Evolutionary conservation across 192 early-diverging fungal genomes (phyloP).

Genomic region (Dispira simplex): DNA sequence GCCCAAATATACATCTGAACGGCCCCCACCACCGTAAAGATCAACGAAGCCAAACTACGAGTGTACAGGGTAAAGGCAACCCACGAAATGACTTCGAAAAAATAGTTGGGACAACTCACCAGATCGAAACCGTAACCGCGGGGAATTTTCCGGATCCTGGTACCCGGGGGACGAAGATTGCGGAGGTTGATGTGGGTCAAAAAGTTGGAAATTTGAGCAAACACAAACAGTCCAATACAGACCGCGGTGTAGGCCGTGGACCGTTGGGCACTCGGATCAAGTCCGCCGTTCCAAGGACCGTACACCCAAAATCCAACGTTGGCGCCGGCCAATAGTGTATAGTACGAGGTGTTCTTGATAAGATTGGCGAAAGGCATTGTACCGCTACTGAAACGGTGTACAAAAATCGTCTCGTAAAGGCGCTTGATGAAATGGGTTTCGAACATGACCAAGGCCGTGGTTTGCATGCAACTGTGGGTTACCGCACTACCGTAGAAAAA

Average conservation of each 20-base stretch:
- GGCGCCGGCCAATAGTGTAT: slow-evolving; percentile 76
- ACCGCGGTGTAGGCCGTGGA: slow-evolving; percentile 14
- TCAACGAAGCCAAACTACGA: slow-evolving; percentile 41
- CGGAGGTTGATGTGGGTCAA: slow-evolving; percentile 74
- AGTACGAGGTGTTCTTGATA: slow-evolving; percentile 91
- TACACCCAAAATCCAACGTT: slow-evolving; percentile 80
- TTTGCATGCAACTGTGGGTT: slow-evolving; percentile 66
- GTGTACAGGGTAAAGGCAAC: slow-evolving; percentile 53
- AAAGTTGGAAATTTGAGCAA: slow-evolving; percentile 74
- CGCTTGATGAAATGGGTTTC: slow-evolving; percentile 86
- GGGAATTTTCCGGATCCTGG: slow-evolving; percentile 72
- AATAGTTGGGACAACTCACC: slow-evolving; percentile 88
- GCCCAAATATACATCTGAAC: slow-evolving; percentile 93
- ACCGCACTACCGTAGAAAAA: slow-evolving; percentile 49
- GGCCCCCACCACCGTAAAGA: slow-evolving; percentile 54
- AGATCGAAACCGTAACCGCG: slow-evolving; percentile 81
- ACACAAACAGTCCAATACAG: slow-evolving; percentile 19
- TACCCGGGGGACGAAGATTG: slow-evolving; percentile 81
- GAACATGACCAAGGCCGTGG: slow-evolving; percentile 44
- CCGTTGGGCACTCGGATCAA: slow-evolving; percentile 19
- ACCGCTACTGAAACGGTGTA: slow-evolving; percentile 84
- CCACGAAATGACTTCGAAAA: slow-evolving; percentile 82
- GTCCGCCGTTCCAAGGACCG: slow-evolving; percentile 51
- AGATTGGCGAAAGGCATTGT: slow-evolving; percentile 94
- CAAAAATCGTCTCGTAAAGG: slow-evolving; percentile 82